phyloP scores from a whole-genome alignment of 2,329 filamentous ascomycete genomes.

The Trichoderma sp. region DNA sequence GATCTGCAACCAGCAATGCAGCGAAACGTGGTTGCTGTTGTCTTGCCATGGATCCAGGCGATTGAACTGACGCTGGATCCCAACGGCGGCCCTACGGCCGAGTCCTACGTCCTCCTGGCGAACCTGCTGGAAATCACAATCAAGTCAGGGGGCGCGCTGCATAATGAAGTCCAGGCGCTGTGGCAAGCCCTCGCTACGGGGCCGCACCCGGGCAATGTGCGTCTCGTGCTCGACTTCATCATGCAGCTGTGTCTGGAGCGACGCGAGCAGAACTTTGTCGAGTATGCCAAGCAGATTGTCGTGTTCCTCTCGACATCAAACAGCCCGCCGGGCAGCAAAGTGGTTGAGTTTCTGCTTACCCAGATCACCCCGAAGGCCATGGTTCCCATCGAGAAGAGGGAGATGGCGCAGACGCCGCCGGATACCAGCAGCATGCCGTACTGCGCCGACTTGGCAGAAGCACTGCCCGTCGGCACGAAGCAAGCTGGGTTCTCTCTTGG shows the following conservation, averaged over 20 bases:
- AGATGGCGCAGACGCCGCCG: constrained; percentile 67
- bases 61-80: constrained; percentile 92
- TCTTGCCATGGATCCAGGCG: constrained; percentile 93
- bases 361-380: constrained; percentile 96
- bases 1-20: constrained; percentile 80
- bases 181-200: constrained; percentile 97
- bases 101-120: constrained; percentile 91
- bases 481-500: constrained; percentile 89
- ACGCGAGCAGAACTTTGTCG: constrained; percentile 95
- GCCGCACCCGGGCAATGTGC: constrained; percentile 89
- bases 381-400: constrained; percentile 84
- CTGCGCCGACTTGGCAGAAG: constrained; percentile 78
- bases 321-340: constrained; percentile 76
- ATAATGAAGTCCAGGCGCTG: constrained; percentile 95
- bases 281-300: constrained; percentile 96
- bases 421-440: constrained; percentile 81
- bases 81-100: constrained; percentile 84
- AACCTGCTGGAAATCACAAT: constrained; percentile 97
- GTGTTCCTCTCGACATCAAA: constrained; percentile 87
- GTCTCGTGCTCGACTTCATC: constrained; percentile 93
- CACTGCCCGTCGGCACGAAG: constrained; percentile 85
- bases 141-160: constrained; percentile 80
- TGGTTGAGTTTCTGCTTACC: constrained; percentile 89
- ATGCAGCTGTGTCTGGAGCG: constrained; percentile 91
- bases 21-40: constrained; percentile 89